A percentile compares a stretch with the other conserved stretches of the same genome.
These are phyloP conservation scores for Ustilago lituana DNA, from an alignment of 1,284 basidiomycete genomes.

Conservation along the genomic window DNA sequence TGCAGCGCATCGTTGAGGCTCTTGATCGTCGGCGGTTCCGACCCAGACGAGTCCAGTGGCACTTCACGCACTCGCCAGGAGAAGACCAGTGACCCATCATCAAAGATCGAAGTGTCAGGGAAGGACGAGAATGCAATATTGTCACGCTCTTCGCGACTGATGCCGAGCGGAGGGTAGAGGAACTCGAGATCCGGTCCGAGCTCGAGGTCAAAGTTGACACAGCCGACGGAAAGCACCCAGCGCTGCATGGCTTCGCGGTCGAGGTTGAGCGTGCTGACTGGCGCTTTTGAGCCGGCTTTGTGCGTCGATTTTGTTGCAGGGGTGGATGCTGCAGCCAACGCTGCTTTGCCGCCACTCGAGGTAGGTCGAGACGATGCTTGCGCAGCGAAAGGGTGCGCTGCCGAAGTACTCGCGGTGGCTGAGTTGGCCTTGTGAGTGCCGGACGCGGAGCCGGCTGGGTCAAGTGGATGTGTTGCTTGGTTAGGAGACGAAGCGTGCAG, in stretches of 20 bases:
- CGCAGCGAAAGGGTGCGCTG: background rate
- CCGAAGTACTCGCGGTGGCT: slow-evolving; percentile 1
- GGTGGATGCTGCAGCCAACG: background rate
- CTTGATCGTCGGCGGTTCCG: slow-evolving; percentile 48
- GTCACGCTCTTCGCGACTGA: slow-evolving; percentile 77
- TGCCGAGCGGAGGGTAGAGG: slow-evolving; percentile 74
- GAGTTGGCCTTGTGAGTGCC: background rate
- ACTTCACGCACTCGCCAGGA: slow-evolving; percentile 65
- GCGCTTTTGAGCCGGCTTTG: background rate
- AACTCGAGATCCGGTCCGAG: slow-evolving; percentile 83
- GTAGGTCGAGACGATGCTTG: slow-evolving; percentile 11
- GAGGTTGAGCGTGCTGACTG: slow-evolving; percentile 14
- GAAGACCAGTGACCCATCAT: slow-evolving; percentile 59
- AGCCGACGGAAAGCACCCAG: slow-evolving; percentile 64
- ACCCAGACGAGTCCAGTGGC: slow-evolving; percentile 51
- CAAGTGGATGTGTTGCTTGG: slow-evolving; percentile 3
- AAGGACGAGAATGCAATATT: slow-evolving; percentile 95
- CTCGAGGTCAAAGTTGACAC: slow-evolving; percentile 64
- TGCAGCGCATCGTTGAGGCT: slow-evolving; percentile 32
- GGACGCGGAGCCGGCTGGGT: slow-evolving; percentile 1
- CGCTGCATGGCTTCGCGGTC: slow-evolving; percentile 62
- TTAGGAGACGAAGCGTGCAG: slow-evolving; percentile 26
- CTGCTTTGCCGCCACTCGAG: slow-evolving; percentile 18
- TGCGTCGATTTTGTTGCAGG: background rate
- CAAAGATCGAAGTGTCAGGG: slow-evolving; percentile 77